Base-by-base conservation (phyloP, 2,329 filamentous ascomycete species). In the Ophiostoma angusticollis region DNA sequence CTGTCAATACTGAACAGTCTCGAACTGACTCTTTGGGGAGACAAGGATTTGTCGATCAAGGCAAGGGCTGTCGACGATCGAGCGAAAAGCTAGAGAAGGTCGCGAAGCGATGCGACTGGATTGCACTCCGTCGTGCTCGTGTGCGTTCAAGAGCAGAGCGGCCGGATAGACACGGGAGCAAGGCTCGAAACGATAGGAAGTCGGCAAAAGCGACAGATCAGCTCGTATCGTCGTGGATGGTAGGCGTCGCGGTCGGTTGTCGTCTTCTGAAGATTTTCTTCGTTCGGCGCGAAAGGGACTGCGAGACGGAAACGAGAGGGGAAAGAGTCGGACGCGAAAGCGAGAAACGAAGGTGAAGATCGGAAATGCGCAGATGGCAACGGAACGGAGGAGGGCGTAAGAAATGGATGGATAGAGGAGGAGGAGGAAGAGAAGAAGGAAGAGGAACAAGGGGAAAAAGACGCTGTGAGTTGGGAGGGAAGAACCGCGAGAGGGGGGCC, bases 361-460 rank as follows among this genome's bases (percentile, higher is more conserved):
- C 23, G 43, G 32, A 32, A 46, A 37, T n/a, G n/a, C n/a, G n/a
- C n/a, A n/a, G n/a, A n/a, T n/a, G 39, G 14, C 23, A 40, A 27
- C 16, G 27, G 13, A 22, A 29, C 24, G 23, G 24, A 38, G 24
- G 31, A 16, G 33, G 13, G 22, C 14, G 31, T 19, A 13, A 19
- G 24, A 23, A 16, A 21, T 19, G 23, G 19, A 28, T n/a, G n/a
- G 22, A 34, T 31, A 23, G 30, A 40, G 35, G 34, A 35, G 34
- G 31, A 34, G 34, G 36, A 39, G 33, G 25, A 23, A n/a, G 29
- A 31, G 31, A 33, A 6, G 16, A 19, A 19, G 23, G 22, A 24
- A 24, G 21, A 17, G 13, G 30, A n/a, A 19, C 16, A 31, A 18
- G 16, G 28, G 28, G 14, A 16, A 13, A n/a, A 30, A 16, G 14